A percentile compares a stretch with the other conserved stretches of the same genome.
These are phyloP conservation scores for Paramyrothecium sp. DNA, from an alignment of 2,329 filamentous ascomycete genomes.

Conservation along the genomic window DNA sequence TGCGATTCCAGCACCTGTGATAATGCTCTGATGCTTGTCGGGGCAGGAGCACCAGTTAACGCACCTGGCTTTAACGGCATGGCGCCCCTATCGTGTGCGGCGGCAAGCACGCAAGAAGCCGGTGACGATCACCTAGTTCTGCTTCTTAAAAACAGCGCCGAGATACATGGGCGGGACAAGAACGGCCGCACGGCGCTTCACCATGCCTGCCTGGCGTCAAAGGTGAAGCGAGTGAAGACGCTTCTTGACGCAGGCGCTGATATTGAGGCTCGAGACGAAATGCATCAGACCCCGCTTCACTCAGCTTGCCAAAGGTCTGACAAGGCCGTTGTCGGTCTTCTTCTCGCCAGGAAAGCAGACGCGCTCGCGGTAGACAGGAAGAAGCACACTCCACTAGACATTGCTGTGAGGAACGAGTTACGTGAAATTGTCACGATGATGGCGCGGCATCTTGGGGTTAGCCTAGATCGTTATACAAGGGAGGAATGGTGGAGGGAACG, in stretches of 20 bases:
- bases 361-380: neutral
- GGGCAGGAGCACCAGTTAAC: neutral
- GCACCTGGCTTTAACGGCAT: neutral
- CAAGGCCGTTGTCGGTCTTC: neutral
- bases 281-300: neutral
- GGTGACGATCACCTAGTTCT: neutral
- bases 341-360: neutral
- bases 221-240: neutral
- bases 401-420: neutral
- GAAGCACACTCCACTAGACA: neutral
- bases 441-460: neutral
- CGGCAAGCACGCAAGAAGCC: neutral
- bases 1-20: neutral
- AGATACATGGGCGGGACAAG: neutral
- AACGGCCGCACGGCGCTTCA: neutral
- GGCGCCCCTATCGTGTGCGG: neutral
- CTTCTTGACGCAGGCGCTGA: neutral
- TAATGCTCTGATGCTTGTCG: neutral
- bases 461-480: neutral
- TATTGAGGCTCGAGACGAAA: neutral
- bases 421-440: neutral
- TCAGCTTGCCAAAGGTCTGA: neutral
- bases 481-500: neutral
- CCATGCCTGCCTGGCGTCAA: neutral
- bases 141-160: neutral